These are phyloP conservation scores for Penicillium sp. DNA, from an alignment of 2,329 filamentous ascomycete genomes.

Conservation along the genomic window DNA sequence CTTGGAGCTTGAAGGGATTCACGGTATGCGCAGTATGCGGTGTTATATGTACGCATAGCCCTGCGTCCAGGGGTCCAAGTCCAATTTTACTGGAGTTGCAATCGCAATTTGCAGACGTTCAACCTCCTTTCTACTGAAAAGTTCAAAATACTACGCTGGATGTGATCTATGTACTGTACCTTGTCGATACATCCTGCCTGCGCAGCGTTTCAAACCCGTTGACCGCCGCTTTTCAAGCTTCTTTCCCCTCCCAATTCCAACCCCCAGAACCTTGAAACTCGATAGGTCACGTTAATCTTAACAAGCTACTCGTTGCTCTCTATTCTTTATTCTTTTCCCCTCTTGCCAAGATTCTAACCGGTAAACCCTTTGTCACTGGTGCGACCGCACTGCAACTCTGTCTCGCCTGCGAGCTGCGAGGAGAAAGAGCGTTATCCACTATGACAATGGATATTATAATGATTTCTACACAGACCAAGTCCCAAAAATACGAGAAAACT, in stretches of 20 bases:
- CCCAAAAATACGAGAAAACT: neutral
- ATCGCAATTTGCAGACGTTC: neutral
- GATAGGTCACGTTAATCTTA: neutral
- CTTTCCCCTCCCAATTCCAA: neutral
- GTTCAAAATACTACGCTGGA: neutral
- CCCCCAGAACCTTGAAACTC: neutral
- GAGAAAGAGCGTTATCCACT: neutral
- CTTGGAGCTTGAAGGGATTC: neutral
- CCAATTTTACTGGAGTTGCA: neutral
- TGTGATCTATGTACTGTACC: neutral
- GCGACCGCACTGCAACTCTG: conserved; percentile 2
- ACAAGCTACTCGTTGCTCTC: neutral
- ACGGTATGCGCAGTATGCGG: neutral
- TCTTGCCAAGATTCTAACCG: neutral
- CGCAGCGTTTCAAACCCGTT: neutral
- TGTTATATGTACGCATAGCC: neutral
- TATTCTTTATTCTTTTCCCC: neutral
- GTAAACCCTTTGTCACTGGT: neutral
- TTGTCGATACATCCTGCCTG: neutral
- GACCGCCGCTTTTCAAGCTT: neutral
- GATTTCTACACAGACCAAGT: neutral
- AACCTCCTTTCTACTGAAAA: neutral
- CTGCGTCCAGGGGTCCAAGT: neutral
- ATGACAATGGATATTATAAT: conserved; percentile 6
- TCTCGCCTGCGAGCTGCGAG: conserved; percentile 16